Percentiles rank a stretch among this genome's conserved stretches.
Evolutionary conservation across 805 yeast species (phyloP).

Genomic region (Candida orba): DNA sequence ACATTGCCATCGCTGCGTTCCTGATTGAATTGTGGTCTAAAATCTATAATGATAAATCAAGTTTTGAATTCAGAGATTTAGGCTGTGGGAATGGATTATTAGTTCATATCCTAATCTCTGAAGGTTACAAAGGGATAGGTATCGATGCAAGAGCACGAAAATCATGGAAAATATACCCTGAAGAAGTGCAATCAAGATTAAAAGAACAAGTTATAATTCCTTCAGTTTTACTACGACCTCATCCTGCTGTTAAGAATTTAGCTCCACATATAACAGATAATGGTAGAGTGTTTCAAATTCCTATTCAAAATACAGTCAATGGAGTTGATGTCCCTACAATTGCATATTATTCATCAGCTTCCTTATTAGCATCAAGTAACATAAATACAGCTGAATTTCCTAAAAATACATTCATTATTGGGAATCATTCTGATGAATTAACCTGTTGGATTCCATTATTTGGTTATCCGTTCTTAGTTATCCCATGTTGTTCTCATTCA

Average conservation of each 20-base stretch:
- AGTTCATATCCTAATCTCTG: conserved; percentile 65
- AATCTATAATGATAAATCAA: conserved; percentile 32
- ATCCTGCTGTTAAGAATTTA: conserved; percentile 47
- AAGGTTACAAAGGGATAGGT: conserved; percentile 79
- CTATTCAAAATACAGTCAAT: conserved; percentile 16
- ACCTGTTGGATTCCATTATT: conserved; percentile 93
- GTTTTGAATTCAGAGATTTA: conserved; percentile 72
- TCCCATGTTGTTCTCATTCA: conserved; percentile 93
- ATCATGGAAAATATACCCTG: conserved; percentile 77
- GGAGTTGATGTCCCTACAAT: conserved; percentile 34
- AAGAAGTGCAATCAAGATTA: conserved; percentile 47
- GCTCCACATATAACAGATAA: conserved; percentile 53
- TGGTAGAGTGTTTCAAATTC: conserved; percentile 51
- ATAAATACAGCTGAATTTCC: conserved; percentile 64
- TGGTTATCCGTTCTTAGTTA: conserved; percentile 81
- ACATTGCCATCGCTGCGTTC: conserved; percentile 91
- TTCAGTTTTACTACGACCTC: conserved; percentile 58
- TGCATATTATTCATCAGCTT: conserved; percentile 39
- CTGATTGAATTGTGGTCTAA: conserved; percentile 78
- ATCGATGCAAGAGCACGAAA: conserved; percentile 86
- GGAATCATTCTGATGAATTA: conserved; percentile 92
- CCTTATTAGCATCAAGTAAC: conserved; percentile 41
- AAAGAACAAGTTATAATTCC: conserved; percentile 84
- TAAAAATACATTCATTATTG: conserved; percentile 71
- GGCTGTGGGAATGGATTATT: conserved; percentile 95